Evolutionary conservation across 2,329 filamentous ascomycete species (phyloP), one percentile per base, ranked within the genome.

Genomic region (Beauveria bassiana): DNA sequence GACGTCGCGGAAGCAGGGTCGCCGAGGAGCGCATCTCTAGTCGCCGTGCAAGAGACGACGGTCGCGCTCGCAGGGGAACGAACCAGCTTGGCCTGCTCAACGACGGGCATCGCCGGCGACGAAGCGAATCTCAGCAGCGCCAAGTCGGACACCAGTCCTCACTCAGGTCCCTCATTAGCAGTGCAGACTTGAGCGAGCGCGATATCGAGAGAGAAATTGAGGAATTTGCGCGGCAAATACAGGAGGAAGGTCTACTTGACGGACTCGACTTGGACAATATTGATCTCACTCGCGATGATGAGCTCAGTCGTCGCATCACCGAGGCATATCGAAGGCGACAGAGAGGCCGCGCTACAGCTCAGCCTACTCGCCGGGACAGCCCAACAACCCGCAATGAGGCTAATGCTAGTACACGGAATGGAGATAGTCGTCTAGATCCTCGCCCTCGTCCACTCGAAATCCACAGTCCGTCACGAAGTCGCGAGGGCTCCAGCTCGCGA

Each of bases 71-170:
- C 54, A 67, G 69, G 46, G 70, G 65, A 28, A 70, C 71, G 14
- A 77, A 75, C 24, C 73, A 76, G 64, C 68, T 78, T 18, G 72
- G 73, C 28, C 67, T 73, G 2, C 76, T 75, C 14, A 68, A 74
- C 22, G 64, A 70, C n/a, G 66, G 69, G 8, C 66, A 66, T 50
- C 65, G 50, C 68, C 74, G 65, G 65, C 71, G 76, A 61, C 75
- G 74, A 46, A 80, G 80, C 65, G 78, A 79, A 60, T 80, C 78
- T 40, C 74, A 76, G 28, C 77, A 77, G 59, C 74, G 89, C 55
- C 87, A 86, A 58, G 81, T 97, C 53, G 91, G 95, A 70, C 93
- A 97, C 70, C 93, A 98, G 76, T 88, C 91, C 0, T 96, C 92
- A 62, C 77, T 98, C 65, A 81, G 93, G 59, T 96, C 90, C 10